Evolutionary conservation across 2,329 filamentous ascomycete species (phyloP), one percentile per base, ranked within the genome.

Genomic region (Beauveria pseudobassiana): DNA sequence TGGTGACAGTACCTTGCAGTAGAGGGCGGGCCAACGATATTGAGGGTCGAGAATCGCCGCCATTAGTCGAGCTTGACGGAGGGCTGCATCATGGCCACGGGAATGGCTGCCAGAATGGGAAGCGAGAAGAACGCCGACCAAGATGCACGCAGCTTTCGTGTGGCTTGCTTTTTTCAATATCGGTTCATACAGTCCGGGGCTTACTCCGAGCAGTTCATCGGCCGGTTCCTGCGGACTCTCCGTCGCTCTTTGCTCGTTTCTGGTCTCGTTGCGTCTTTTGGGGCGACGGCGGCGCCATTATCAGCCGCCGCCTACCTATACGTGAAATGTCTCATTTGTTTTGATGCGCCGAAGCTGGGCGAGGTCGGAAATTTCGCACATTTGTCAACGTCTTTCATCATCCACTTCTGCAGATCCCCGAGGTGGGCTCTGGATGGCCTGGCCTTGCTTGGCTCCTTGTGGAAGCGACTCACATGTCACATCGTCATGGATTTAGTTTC

Each of bases 391-490:
- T 28, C 49, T 57, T 34, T 43, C 20, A 12, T 53, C 50, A 20
- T 60, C 40, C 58, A 60, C 49, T 46, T 26, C 38, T 26, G 57
- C 40, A 52, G 57, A 60, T 60, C 57, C 48, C 22, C 34, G 14
- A 22, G 49, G 57, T 52, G 49, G 57, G 57, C 22, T 50, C 22
- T 18, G 14, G 24, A 16, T n/a, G 43, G 42, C 34, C 34, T 16
- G 34, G 26, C 12, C 24, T 18, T n/a, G 38, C 57, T 22, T 46
- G 45, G 49, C 58, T 60, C 42, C 20, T 54, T 60, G 20, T 54
- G 58, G 50, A 10, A 60, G 58, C 50, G 58, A 40, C 49, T 60
- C 58, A 60, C 58, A 60, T 60, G 58, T 60, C 50, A 60, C 38
- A 6, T 26, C 57, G 57, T 60, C 57, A 60, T 60, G 10, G 57